Evolutionary conservation across 305 asterid genomes (phyloP).

Genomic region (Fraxinus paxiana): DNA sequence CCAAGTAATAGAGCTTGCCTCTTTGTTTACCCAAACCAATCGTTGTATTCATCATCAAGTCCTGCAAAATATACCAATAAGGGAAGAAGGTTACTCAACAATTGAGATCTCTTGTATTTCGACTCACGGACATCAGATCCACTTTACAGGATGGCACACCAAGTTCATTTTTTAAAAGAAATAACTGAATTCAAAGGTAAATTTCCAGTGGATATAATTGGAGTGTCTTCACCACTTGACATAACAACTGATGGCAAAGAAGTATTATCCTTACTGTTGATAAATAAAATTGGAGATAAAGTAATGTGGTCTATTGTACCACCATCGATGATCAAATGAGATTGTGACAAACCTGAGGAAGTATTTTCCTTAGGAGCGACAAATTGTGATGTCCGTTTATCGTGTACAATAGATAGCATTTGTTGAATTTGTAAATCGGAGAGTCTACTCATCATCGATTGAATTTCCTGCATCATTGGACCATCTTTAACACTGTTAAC

Average conservation of each 20-base stretch:
- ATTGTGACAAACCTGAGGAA: neutral
- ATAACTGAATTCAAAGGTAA: neutral
- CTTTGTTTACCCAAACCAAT: slow-evolving; percentile 4
- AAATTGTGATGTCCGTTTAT: neutral
- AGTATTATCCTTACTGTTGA: neutral
- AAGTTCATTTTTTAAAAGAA: neutral
- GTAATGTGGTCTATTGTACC: neutral
- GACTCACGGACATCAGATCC: neutral
- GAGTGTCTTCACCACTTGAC: neutral
- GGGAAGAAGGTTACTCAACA: slow-evolving; percentile 9
- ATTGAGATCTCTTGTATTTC: neutral
- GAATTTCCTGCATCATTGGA: neutral
- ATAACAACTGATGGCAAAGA: neutral
- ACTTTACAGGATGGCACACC: neutral
- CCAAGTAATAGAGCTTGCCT: neutral
- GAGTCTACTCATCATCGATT: neutral
- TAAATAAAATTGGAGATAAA: neutral
- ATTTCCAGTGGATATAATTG: neutral
- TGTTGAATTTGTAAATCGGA: neutral
- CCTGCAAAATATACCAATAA: neutral
- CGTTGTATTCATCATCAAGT: neutral
- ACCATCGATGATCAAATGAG: neutral
- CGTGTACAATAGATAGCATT: no score
- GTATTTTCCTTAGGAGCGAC: neutral
- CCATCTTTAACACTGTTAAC: neutral